Conservation (phyloP, 2,329 filamentous ascomycete genomes). For the Pseudocercospora ulei region DNA sequence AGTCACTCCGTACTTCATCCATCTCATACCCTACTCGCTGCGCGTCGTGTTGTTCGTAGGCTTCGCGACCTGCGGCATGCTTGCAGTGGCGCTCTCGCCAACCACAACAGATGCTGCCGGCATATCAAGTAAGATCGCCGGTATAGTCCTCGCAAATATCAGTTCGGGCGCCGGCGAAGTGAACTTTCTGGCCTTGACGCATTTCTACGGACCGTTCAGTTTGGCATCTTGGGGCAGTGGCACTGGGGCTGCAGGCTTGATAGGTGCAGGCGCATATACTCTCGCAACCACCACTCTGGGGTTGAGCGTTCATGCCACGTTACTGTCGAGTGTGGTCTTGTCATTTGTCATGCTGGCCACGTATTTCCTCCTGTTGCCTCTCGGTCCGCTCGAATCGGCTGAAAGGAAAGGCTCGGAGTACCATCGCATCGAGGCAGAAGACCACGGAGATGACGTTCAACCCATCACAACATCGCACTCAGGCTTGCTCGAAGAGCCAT, state of each 20-base stretch:
- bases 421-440: constrained; percentile 43
- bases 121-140: constrained; percentile 67
- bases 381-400: constrained; percentile 50
- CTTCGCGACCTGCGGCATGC: constrained; percentile 75
- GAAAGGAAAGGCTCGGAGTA: constrained; percentile 44
- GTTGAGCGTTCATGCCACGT: constrained; percentile 61
- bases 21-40: constrained; percentile 66
- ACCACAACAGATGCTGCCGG: constrained; percentile 34
- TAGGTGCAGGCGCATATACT: constrained; percentile 82
- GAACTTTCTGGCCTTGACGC: constrained; percentile 81
- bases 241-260: constrained; percentile 54
- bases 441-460: constrained; percentile 37
- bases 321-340: constrained; percentile 68
- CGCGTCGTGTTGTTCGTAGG: constrained; percentile 66
- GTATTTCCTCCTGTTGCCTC: constrained; percentile 75
- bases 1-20: constrained; percentile 85
- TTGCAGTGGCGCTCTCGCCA: constrained; percentile 74
- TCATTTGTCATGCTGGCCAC: constrained; percentile 73
- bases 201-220: constrained; percentile 82
- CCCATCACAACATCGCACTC: constrained; percentile 15
- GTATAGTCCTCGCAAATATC: constrained; percentile 74
- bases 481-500: constrained; percentile 31
- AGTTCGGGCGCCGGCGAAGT: constrained; percentile 81
- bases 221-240: constrained; percentile 87
- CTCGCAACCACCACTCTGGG: constrained; percentile 70